Conservation (phyloP, 306 rosid genomes). For the Aeschynomene evenia region DNA sequence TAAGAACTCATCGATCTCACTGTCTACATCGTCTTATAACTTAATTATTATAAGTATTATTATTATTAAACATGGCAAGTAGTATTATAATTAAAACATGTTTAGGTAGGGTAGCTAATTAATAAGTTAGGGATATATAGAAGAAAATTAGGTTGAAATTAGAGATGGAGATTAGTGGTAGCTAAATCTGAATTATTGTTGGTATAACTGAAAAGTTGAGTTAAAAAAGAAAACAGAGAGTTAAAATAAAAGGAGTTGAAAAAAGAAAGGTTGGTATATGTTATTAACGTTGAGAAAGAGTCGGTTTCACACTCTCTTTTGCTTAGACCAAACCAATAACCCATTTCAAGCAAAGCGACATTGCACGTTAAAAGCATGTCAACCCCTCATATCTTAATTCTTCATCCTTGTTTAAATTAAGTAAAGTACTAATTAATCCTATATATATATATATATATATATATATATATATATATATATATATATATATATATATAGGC, state of each 20-base stretch:
- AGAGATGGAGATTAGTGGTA: slow-evolving; percentile 34
- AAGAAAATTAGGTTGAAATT: slow-evolving; percentile 33
- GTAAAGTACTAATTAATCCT: slow-evolving; percentile 25
- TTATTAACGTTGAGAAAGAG: slow-evolving; percentile 41
- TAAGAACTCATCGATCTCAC: no score
- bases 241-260: slow-evolving; percentile 24
- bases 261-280: slow-evolving; percentile 43
- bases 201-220: slow-evolving; percentile 37
- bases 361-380: slow-evolving; percentile 60
- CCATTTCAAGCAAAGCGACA: slow-evolving; percentile 40
- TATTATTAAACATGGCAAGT: no score
- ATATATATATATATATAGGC: no score
- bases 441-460: no score
- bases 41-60: no score
- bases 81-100: not conserved
- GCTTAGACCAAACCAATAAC: slow-evolving; percentile 36
- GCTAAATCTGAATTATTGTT: not conserved
- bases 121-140: not conserved
- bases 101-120: not conserved
- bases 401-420: slow-evolving; percentile 29
- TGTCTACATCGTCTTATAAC: no score
- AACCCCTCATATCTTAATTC: slow-evolving; percentile 36
- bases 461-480: no score
- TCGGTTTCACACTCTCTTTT: slow-evolving; percentile 44
- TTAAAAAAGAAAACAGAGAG: not conserved